These are phyloP conservation scores for Aulographum hederae DNA, from an alignment of 2,329 filamentous ascomycete genomes.

Conservation along the genomic window DNA sequence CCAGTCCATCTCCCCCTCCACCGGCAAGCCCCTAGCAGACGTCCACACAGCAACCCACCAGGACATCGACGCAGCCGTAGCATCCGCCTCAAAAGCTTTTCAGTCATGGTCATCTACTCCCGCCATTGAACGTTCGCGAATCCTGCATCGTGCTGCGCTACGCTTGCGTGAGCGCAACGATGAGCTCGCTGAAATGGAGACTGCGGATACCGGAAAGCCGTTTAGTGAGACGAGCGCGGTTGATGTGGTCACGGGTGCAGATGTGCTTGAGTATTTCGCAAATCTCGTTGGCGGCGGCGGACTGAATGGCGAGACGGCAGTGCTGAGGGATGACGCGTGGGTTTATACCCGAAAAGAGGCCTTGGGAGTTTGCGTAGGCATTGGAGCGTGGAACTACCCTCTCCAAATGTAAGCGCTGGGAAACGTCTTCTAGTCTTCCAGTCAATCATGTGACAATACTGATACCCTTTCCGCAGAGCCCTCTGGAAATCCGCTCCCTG, in stretches of 20 bases:
- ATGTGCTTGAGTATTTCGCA: slow-evolving; percentile 76
- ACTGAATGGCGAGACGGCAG: slow-evolving; percentile 62
- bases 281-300: slow-evolving; percentile 61
- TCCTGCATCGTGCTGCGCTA: slow-evolving; percentile 58
- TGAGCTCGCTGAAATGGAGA: slow-evolving; percentile 61
- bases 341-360: slow-evolving; percentile 70
- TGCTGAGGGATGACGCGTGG: slow-evolving; percentile 58
- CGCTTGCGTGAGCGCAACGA: slow-evolving; percentile 63
- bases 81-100: slow-evolving; percentile 55
- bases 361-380: slow-evolving; percentile 68
- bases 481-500: slow-evolving; percentile 81
- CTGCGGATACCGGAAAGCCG: slow-evolving; percentile 71
- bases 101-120: slow-evolving; percentile 58
- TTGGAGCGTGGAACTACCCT: slow-evolving; percentile 85
- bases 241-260: slow-evolving; percentile 66
- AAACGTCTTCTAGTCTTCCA: not conserved
- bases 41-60: slow-evolving; percentile 50
- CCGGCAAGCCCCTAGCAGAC: slow-evolving; percentile 46
- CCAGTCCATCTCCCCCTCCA: slow-evolving; percentile 57
- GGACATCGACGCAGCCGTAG: slow-evolving; percentile 54
- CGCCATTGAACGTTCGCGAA: slow-evolving; percentile 54
- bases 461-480: no score
- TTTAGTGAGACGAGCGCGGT: slow-evolving; percentile 72
- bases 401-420: slow-evolving; percentile 54
- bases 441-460: not conserved